Base-by-base conservation (phyloP, 176 grass and related monocot species). In the Dendrocalamus sinicus region DNA sequence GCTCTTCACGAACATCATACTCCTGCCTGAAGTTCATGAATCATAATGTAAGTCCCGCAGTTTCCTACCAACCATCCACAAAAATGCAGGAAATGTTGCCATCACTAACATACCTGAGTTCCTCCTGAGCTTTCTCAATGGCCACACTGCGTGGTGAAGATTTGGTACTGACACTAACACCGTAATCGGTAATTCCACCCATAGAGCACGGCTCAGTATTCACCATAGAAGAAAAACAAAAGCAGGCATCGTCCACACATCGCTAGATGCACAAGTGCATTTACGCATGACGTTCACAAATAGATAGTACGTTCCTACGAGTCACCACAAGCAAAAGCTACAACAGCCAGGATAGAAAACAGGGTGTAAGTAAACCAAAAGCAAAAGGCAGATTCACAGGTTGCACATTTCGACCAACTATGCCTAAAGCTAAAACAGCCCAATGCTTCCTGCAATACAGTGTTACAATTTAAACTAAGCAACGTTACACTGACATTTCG, bases 71-170 rank as follows among this genome's bases (percentile, higher is more conserved):
- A 62, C 55, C 51, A 63, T 83, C 50, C 61, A 79, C 13, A 70
- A 73, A 26, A 54, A 41, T 22, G 12, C 11, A 67, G 35, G 57
- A 16, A 39, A 44, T 12, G 17, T 11, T 65, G 41, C 64, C 52
- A 77, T 74, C 12, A 26, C 47, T 28, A 65, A 55, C 41, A 52
- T 90, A 97, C 94, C 85, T 93, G 85, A 98, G 87, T 41, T 95
- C 96, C 37, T 93, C 93, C 86, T 98, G 93, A 62, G 86, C 96
- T 86, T 94, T 94, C 78, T 94, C 93, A 64, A 98, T 92, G 86
- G 93, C 81, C 79, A 79, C 77, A 79, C 65, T 88, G 68, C 70
- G 89, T 46, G 96, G 96, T 82, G 96, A 94, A 28, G 88, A 77
- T 81, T 91, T 95, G 72, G 93, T 84, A 76, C 86, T 87, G 19